These are phyloP conservation scores for Plasmodium chabaudi DNA, from an alignment of 169 alveolate genomes.

Conservation along the genomic window DNA sequence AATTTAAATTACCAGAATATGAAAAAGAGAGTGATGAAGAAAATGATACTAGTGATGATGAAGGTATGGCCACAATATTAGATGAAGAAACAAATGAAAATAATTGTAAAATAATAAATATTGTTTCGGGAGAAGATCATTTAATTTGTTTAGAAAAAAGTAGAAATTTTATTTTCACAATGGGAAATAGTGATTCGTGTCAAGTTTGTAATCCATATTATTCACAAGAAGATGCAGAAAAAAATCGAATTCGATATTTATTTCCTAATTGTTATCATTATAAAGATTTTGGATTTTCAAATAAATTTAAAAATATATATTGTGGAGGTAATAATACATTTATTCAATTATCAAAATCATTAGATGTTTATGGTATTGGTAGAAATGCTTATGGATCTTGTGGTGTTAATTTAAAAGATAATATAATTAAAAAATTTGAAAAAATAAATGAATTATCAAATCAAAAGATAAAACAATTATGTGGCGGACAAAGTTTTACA, in stretches of 20 bases:
- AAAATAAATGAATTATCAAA: constrained; percentile 79
- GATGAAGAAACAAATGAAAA: constrained; percentile 6
- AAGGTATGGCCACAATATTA: constrained; percentile 4
- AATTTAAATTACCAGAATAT: constrained; percentile 1
- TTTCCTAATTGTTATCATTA: constrained; percentile 67
- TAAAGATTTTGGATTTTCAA: constrained; percentile 75
- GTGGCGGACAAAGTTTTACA: constrained; percentile 91
- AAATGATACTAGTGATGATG: neutral
- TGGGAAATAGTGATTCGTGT: constrained; percentile 86
- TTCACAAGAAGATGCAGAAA: constrained; percentile 26
- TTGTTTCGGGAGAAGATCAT: constrained; percentile 85
- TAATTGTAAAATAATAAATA: constrained; percentile 62
- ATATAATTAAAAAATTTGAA: constrained; percentile 62
- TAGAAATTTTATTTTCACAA: constrained; percentile 76
- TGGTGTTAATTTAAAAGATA: constrained; percentile 82
- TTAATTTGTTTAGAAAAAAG: constrained; percentile 76
- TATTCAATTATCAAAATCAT: constrained; percentile 78
- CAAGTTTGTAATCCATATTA: constrained; percentile 78
- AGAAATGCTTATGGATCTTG: constrained; percentile 90
- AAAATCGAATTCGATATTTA: constrained; percentile 50
- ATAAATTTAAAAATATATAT: constrained; percentile 76
- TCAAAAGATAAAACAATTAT: constrained; percentile 77
- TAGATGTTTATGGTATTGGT: constrained; percentile 87
- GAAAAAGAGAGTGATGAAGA: neutral
- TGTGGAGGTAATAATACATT: constrained; percentile 89